Evolutionary conservation across 176 grass and related monocot genomes (phyloP).

Genomic region (Zea mays): DNA sequence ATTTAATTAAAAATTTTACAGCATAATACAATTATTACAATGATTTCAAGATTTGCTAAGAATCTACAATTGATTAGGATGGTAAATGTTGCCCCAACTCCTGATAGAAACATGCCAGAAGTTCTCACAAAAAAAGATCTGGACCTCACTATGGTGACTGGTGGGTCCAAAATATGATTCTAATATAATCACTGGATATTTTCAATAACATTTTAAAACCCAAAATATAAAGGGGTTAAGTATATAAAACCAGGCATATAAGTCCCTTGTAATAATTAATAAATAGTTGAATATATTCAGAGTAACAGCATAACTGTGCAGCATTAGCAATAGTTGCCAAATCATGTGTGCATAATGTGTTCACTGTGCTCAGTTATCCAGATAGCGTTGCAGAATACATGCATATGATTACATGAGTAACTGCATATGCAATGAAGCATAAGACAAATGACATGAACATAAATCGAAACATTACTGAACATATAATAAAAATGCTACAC

Average conservation of each 20-base stretch:
- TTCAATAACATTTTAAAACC: not conserved
- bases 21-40: too few relatives aligned
- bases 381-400: too few relatives aligned
- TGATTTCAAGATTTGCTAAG: too few relatives aligned
- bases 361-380: too few relatives aligned
- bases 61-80: too few relatives aligned
- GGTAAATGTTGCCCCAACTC: too few relatives aligned
- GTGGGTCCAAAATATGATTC: not conserved
- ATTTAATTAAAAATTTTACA: too few relatives aligned
- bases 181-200: not conserved
- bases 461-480: too few relatives aligned
- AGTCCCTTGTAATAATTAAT: not conserved
- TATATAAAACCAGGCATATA: not conserved
- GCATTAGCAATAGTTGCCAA: not conserved
- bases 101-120: not conserved
- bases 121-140: not conserved
- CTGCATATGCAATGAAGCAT: too few relatives aligned
- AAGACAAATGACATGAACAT: too few relatives aligned
- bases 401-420: too few relatives aligned
- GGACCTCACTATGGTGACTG: not conserved
- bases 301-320: not conserved
- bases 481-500: too few relatives aligned
- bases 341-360: slow-evolving; percentile 4
- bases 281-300: not conserved
- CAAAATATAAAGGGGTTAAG: not conserved